Evolutionary conservation across 805 yeast species (phyloP).

Genomic region (Zygoascus biomembranicola): DNA sequence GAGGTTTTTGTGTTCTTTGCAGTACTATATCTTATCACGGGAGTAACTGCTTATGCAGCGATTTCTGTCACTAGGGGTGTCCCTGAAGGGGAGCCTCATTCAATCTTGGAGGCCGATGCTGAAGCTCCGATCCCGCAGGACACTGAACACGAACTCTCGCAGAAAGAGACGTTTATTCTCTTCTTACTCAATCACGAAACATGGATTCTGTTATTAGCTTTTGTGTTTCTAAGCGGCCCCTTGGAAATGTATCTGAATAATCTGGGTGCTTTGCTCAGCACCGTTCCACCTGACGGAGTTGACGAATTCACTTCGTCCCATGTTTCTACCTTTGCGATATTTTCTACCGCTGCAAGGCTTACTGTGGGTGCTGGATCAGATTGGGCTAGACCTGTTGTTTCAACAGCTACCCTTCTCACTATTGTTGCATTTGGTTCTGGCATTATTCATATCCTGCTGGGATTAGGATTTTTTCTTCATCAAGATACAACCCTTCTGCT

Average conservation of each 20-base stretch:
- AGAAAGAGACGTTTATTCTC: conserved; percentile 20
- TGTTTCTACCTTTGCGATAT: conserved; percentile 53
- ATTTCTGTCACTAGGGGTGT: conserved; percentile 14
- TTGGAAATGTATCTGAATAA: conserved; percentile 78
- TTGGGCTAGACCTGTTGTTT: conserved; percentile 31
- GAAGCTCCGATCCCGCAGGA: conserved; percentile 21
- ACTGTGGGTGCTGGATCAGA: conserved; percentile 64
- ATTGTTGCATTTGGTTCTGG: conserved; percentile 30
- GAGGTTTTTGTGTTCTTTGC: conserved; percentile 18
- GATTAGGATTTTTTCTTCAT: conserved; percentile 19
- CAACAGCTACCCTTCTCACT: conserved; percentile 24
- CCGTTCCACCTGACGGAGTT: conserved; percentile 25
- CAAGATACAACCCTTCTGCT: conserved; percentile 11
- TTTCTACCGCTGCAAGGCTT: conserved; percentile 66
- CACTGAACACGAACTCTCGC: conserved; percentile 14
- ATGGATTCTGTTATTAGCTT: conserved; percentile 53
- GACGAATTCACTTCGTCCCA: conserved; percentile 23
- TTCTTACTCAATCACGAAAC: conserved; percentile 48
- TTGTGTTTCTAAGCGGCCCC: conserved; percentile 71
- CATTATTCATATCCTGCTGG: conserved; percentile 30
- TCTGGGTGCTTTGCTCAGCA: conserved; percentile 61
- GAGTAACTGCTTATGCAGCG: conserved; percentile 20
- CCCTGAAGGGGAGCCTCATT: conserved; percentile 17
- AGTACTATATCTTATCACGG: conserved; percentile 17
- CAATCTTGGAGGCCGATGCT: conserved; percentile 9